Base-by-base conservation (phyloP, 768 basidiomycete species). In the Termitomyces sp. region DNA sequence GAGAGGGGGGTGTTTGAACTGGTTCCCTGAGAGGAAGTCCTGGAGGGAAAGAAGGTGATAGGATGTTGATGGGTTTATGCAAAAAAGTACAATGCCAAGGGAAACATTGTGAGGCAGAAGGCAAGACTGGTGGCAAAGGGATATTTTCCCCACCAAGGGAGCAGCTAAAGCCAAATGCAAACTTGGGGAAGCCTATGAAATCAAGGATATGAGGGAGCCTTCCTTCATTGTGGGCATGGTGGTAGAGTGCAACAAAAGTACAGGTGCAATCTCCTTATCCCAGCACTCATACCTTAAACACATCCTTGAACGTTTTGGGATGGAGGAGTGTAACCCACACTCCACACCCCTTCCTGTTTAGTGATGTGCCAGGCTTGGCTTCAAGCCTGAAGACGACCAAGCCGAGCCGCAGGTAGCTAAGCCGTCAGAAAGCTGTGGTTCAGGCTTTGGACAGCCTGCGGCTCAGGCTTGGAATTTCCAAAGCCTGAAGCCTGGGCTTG, bases 171-270 rank as follows among this genome's bases (percentile, higher is more conserved):
- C 49, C 43, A 63, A 36, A 63, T 59, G 0, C 60, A 56, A 22
- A 56, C 63, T 0, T 43, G 59, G 1, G 56, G 59, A 13, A 58
- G 48, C 18, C 56, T 0, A 35, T 60, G 6, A 56, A 64, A 36
- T 64, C 69, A 50, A 59, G 67, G 12, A 36, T 75, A 6, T 60
- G 72, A 49, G 54, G 52, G 33, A 58, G n/a, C n/a, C n/a, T n/a
- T 71, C 6, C 70, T 76, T 58, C 64, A 73, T n/a, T n/a, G n/a
- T n/a, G 27, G 66, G 69, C 16, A 56, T 58, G 0, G 73, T 70
- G 35, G 13, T 39, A 4, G 38, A 39, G 9, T 10, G 27, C 12
- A 41, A 64, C 20, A 4, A 38, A 7, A 3, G 33, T 7, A 51
- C 54, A 0, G 56, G 55, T 0, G 5, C 50, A 6, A 58, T 63